These are phyloP conservation scores for Pichia kudriavzevii DNA, from an alignment of 1,139 yeast species.

Conservation along the genomic window DNA sequence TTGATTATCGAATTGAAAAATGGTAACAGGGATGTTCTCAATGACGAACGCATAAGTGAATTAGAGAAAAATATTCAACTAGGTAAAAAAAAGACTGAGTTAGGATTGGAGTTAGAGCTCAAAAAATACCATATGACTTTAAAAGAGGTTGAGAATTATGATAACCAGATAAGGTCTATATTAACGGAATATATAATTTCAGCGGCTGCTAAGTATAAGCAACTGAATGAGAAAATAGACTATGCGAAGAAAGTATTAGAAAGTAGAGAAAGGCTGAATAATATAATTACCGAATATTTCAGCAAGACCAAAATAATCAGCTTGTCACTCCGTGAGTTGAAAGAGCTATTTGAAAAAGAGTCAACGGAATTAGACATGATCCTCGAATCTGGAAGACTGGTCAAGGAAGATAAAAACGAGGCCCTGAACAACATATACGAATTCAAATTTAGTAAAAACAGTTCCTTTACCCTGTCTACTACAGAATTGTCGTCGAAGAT, in stretches of 20 bases:
- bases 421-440: conserved; percentile 18
- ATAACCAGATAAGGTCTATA: conserved; percentile 14
- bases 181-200: conserved; percentile 19
- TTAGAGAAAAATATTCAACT: conserved; percentile 15
- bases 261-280: conserved; percentile 21
- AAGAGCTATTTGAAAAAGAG: conserved; percentile 23
- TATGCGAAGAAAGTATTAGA: conserved; percentile 18
- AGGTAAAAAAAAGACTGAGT: conserved; percentile 14
- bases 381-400: conserved; percentile 20
- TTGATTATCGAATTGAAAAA: conserved; percentile 14
- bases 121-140: conserved; percentile 14
- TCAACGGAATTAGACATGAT: conserved; percentile 19
- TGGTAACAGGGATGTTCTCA: conserved; percentile 13
- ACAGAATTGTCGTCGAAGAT: conserved; percentile 19
- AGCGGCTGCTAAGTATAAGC: conserved; percentile 18
- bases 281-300: conserved; percentile 20
- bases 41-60: conserved; percentile 14
- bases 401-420: conserved; percentile 15
- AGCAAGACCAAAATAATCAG: conserved; percentile 19
- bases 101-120: conserved; percentile 18
- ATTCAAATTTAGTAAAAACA: conserved; percentile 16
- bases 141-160: conserved; percentile 17
- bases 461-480: conserved; percentile 20
- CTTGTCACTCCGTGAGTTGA: conserved; percentile 20
- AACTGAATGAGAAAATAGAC: conserved; percentile 15